A percentile compares a stretch with the other conserved stretches of the same genome.
phyloP scores from a whole-genome alignment of 345 rosid genomes.

The Salix arbutifolia region DNA sequence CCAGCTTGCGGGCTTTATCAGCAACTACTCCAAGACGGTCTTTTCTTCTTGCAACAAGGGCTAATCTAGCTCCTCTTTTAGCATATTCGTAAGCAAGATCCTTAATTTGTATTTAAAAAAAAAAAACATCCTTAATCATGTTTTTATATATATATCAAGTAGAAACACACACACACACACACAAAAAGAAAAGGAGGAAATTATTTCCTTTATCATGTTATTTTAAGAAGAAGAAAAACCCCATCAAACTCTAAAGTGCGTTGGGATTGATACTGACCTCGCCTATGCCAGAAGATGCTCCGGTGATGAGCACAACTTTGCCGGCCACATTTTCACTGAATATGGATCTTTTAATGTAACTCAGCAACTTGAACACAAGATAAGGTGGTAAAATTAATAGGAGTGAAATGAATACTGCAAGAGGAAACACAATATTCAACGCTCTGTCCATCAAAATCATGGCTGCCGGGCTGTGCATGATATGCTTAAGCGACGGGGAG shows the following conservation, averaged over 20 bases:
- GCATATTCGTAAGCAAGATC: constrained; percentile 39
- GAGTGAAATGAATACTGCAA: too few relatives aligned
- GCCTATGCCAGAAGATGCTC: constrained; percentile 68
- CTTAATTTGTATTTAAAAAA: background rate
- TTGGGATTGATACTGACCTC: constrained; percentile 29
- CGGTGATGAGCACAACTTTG: constrained; percentile 61
- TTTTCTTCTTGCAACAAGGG: constrained; percentile 12
- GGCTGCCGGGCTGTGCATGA: too few relatives aligned
- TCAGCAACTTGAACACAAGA: constrained; percentile 35
- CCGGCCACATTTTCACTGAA: constrained; percentile 42
- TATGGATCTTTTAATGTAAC: constrained; percentile 24
- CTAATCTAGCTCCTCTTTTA: constrained; percentile 15
- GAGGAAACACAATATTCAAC: too few relatives aligned
- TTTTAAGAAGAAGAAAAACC: too few relatives aligned
- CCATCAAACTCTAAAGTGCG: too few relatives aligned
- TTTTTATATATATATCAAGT: too few relatives aligned
- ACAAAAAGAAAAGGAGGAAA: too few relatives aligned
- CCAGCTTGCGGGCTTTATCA: background rate
- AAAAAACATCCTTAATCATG: constrained; percentile 31
- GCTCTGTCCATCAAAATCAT: too few relatives aligned
- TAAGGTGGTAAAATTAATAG: constrained; percentile 37
- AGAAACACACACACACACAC: too few relatives aligned
- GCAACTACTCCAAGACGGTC: constrained; percentile 12
- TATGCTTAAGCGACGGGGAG: background rate
- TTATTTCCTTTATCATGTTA: too few relatives aligned